Conservation (phyloP, 257 asterid genomes). For the Anisodus tanguticus region DNA sequence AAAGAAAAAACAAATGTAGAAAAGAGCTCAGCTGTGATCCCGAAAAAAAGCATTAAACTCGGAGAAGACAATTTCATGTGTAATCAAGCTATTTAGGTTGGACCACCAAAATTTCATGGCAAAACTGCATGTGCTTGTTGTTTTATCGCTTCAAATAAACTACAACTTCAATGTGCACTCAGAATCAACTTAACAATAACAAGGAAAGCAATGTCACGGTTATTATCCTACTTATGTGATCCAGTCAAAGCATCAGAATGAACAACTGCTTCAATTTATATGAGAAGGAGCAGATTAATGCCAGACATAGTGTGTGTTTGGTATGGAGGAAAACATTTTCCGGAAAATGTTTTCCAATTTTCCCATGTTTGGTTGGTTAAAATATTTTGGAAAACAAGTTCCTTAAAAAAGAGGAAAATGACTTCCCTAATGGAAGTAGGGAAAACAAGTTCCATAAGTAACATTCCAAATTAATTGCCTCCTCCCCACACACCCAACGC, state of each 20-base stretch:
- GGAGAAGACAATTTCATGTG: constrained; percentile 2
- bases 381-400: too few relatives aligned
- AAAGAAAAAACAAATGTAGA: neutral
- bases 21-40: neutral
- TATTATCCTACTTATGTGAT: constrained; percentile 14
- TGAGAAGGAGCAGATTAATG: neutral
- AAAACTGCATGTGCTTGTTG: constrained; percentile 1
- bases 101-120: neutral
- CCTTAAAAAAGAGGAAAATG: too few relatives aligned
- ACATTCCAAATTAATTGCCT: too few relatives aligned
- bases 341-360: too few relatives aligned
- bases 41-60: neutral
- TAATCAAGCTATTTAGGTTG: constrained; percentile 16
- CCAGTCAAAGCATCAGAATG: neutral
- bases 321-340: too few relatives aligned
- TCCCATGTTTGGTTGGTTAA: too few relatives aligned
- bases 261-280: neutral
- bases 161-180: neutral
- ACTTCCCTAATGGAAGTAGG: too few relatives aligned
- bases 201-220: constrained; percentile 22
- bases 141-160: neutral
- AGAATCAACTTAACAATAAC: constrained; percentile 6
- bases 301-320: neutral
- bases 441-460: too few relatives aligned
- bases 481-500: too few relatives aligned